A percentile compares a stretch with the other conserved stretches of the same genome.
phyloP scores from a whole-genome alignment of 305 asterid species.

The Fraxinus platypoda region DNA sequence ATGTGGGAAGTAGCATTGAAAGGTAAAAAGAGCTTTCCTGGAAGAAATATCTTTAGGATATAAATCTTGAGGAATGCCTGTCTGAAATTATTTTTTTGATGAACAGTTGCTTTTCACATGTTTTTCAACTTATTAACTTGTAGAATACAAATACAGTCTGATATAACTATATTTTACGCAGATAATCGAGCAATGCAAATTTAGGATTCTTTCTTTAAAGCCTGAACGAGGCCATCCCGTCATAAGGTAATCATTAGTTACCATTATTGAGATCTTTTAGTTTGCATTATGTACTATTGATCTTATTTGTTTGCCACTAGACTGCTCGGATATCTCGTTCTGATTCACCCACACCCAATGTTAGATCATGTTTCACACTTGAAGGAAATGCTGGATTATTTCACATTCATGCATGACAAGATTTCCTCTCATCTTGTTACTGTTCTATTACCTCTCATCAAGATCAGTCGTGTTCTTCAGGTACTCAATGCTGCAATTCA shows the following conservation, averaged over 20 bases:
- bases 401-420: constrained; percentile 59
- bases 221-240: constrained; percentile 65
- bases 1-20: background rate
- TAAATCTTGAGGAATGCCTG: background rate
- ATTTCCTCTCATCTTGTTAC: constrained; percentile 59
- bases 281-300: constrained; percentile 22
- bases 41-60: background rate
- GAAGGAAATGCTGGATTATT: constrained; percentile 88
- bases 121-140: background rate
- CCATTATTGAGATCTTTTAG: constrained; percentile 21
- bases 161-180: constrained; percentile 30
- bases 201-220: constrained; percentile 69
- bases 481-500: constrained; percentile 35
- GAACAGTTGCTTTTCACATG: constrained; percentile 2
- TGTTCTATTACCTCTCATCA: constrained; percentile 66
- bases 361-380: constrained; percentile 65
- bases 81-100: background rate
- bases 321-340: constrained; percentile 59
- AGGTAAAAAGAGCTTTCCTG: background rate
- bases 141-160: constrained; percentile 1
- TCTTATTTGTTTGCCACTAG: constrained; percentile 37
- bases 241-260: constrained; percentile 41
- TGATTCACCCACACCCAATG: constrained; percentile 65
- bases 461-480: constrained; percentile 64
- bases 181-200: constrained; percentile 87